A percentile compares a stretch with the other conserved stretches of the same genome.
phyloP scores from a whole-genome alignment of 768 basidiomycete genomes.

The Rubroboletus pulcherrimus region DNA sequence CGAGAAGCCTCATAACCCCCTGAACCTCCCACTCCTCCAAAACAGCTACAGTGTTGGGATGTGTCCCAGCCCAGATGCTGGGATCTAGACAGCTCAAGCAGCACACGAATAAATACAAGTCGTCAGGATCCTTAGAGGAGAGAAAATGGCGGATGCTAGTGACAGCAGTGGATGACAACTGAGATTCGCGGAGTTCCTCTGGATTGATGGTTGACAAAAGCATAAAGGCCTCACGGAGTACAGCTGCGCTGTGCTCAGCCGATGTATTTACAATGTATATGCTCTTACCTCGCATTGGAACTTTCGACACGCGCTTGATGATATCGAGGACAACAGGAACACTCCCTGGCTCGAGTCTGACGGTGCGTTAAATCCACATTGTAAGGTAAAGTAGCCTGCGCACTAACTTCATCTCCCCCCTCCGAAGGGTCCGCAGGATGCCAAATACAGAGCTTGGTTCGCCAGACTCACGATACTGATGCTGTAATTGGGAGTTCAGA shows the following conservation, averaged over 20 bases:
- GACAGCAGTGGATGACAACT: constrained; percentile 30
- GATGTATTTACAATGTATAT: neutral
- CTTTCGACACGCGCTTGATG: constrained; percentile 21
- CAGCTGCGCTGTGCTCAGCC: constrained; percentile 26
- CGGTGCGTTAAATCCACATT: neutral
- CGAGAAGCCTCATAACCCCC: constrained; percentile 62
- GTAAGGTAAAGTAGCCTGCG: neutral
- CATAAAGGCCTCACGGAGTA: constrained; percentile 34
- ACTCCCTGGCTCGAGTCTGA: constrained; percentile 22
- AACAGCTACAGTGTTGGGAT: constrained; percentile 43
- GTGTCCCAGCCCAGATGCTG: constrained; percentile 65
- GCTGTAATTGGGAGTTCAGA: constrained; percentile 21
- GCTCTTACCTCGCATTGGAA: constrained; percentile 26
- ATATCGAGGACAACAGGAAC: constrained; percentile 23
- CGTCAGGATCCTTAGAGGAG: constrained; percentile 52
- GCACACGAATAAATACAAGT: constrained; percentile 61
- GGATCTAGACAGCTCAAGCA: constrained; percentile 60
- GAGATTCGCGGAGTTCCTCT: constrained; percentile 18
- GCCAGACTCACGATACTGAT: constrained; percentile 9
- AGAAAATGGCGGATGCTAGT: constrained; percentile 55
- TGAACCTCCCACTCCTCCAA: constrained; percentile 76
- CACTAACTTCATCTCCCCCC: constrained; percentile 23
- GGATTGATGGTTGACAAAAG: constrained; percentile 26
- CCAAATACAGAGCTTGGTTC: neutral
- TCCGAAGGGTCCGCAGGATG: constrained; percentile 25